phyloP scores from a whole-genome alignment of 139 green algal species.

The Chlamydomonas incerta region DNA sequence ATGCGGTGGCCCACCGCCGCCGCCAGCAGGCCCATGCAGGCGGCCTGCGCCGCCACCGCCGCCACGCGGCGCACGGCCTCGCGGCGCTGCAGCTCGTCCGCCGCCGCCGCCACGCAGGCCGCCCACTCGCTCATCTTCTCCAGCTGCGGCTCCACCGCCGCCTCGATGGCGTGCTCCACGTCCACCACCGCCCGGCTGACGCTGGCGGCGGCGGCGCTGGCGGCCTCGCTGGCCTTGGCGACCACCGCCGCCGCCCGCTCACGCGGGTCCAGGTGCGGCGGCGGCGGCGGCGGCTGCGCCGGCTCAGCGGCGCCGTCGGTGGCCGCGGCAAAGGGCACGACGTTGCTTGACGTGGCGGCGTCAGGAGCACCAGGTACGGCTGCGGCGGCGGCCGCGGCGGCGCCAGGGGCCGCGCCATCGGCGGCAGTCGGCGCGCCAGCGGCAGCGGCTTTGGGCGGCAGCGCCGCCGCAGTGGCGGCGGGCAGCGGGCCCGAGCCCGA shows the following conservation, averaged over 20 bases:
- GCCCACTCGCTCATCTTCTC: neutral
- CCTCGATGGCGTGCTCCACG: neutral
- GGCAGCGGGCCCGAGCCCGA: too few species aligned
- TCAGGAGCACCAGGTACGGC: neutral
- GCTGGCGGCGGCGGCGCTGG: too few species aligned
- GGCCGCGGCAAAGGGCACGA: neutral
- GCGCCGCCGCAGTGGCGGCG: neutral
- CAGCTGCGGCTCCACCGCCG: neutral
- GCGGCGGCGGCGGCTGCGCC: neutral
- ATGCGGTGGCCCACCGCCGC: conserved; percentile 21
- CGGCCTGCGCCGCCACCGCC: conserved; percentile 29
- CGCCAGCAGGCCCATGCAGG: conserved; percentile 25
- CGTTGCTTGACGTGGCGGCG: neutral
- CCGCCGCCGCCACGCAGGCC: neutral
- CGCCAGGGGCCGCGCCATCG: neutral
- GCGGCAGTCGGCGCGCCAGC: neutral
- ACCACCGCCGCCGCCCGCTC: neutral
- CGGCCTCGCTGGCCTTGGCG: too few species aligned
- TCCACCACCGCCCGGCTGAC: too few species aligned
- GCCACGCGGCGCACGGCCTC: conserved; percentile 12
- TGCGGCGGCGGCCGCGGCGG: neutral
- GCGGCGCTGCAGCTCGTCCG: neutral
- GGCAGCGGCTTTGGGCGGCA: neutral
- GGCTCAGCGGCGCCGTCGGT: neutral
- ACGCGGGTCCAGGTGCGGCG: too few species aligned